These are phyloP conservation scores for Hortiboletus rubellus DNA, from an alignment of 1,284 basidiomycete species.

Conservation along the genomic window DNA sequence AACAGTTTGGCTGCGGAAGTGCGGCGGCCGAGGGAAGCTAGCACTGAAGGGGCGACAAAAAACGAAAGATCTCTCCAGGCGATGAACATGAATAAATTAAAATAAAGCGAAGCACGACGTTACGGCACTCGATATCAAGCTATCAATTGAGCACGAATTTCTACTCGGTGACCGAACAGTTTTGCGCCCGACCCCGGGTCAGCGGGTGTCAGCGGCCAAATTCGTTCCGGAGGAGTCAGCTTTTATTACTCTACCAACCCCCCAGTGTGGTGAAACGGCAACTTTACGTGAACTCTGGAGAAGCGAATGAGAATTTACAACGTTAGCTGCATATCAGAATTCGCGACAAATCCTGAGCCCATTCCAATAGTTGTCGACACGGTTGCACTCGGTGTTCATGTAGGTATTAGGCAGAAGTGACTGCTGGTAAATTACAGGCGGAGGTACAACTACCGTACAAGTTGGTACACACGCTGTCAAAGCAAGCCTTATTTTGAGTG, in stretches of 20 bases:
- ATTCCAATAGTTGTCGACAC: slow-evolving; percentile 13
- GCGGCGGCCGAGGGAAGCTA: slow-evolving; percentile 2
- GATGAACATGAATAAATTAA: background rate
- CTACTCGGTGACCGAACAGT: background rate
- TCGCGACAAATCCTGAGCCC: slow-evolving; percentile 4
- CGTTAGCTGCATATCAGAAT: slow-evolving; percentile 10
- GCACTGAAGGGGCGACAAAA: background rate
- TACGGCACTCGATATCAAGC: slow-evolving; percentile 1
- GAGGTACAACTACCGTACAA: slow-evolving; percentile 8
- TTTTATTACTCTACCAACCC: slow-evolving; percentile 11
- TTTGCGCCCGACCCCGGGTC: background rate
- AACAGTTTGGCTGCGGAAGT: slow-evolving; percentile 16
- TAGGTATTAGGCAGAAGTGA: background rate
- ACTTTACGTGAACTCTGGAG: slow-evolving; percentile 11
- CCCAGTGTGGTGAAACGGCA: slow-evolving; percentile 9
- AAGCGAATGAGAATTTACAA: slow-evolving; percentile 10
- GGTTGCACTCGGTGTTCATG: slow-evolving; percentile 8
- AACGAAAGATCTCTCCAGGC: background rate
- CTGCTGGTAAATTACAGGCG: slow-evolving; percentile 18
- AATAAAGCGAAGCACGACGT: background rate
- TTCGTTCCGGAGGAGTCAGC: background rate
- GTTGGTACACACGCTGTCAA: slow-evolving; percentile 27
- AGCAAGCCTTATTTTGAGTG: slow-evolving; percentile 9
- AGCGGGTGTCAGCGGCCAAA: background rate
- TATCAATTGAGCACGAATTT: background rate